phyloP scores from a whole-genome alignment of 345 rosid species.

The Mercurialis annua region DNA sequence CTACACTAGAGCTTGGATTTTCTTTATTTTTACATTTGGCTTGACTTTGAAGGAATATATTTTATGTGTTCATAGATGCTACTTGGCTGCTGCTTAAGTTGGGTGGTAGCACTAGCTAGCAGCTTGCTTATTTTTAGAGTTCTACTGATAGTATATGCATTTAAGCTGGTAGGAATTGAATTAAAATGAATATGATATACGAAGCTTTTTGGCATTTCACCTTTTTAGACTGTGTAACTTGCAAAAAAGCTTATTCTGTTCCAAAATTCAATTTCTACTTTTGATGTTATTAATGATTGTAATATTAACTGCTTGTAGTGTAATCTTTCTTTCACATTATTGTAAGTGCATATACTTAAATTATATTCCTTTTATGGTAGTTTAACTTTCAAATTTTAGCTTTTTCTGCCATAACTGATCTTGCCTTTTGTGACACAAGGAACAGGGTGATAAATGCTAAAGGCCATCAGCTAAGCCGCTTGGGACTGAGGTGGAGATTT shows the following conservation, averaged over 20 bases:
- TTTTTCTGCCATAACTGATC: background rate
- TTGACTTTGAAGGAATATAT: constrained; percentile 4
- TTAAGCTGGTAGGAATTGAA: constrained; percentile 5
- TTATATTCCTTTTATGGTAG: constrained; percentile 1
- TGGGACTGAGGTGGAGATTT: constrained; percentile 20
- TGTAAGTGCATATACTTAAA: background rate
- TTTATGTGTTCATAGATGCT: background rate
- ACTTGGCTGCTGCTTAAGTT: constrained; percentile 11
- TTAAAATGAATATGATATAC: background rate
- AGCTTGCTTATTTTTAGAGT: background rate
- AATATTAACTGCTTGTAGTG: background rate
- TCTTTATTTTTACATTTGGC: constrained; percentile 15
- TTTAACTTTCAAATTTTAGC: background rate
- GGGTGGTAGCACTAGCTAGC: constrained; percentile 10
- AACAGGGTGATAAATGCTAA: constrained; percentile 24
- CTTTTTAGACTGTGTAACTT: background rate
- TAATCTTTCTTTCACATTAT: constrained; percentile 1
- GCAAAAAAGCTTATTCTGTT: background rate
- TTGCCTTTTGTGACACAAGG: constrained; percentile 22
- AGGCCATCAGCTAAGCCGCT: constrained; percentile 16
- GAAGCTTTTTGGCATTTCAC: background rate
- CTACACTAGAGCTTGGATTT: background rate
- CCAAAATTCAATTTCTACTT: background rate
- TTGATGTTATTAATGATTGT: background rate
- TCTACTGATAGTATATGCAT: background rate